These are phyloP conservation scores for Backusella luteola DNA, from an alignment of 192 early-diverging fungal species.

Conservation along the genomic window DNA sequence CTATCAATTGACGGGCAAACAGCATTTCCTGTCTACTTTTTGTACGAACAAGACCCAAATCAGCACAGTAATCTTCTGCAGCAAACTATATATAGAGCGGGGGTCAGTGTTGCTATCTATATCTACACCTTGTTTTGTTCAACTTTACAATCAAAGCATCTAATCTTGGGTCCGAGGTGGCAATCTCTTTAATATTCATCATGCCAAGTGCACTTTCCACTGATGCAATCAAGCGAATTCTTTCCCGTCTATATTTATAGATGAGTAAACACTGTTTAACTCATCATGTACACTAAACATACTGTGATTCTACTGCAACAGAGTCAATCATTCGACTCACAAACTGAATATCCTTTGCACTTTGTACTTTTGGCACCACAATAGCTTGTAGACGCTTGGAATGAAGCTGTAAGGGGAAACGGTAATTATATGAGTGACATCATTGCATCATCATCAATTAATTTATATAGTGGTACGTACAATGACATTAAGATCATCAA, in stretches of 20 bases:
- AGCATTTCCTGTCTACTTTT: slow-evolving; percentile 69
- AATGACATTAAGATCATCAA: slow-evolving; percentile 78
- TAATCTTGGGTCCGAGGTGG: slow-evolving; percentile 65
- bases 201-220: slow-evolving; percentile 88
- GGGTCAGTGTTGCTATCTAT: not conserved
- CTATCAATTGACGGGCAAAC: slow-evolving; percentile 76
- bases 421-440: not conserved
- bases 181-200: slow-evolving; percentile 86
- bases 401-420: slow-evolving; percentile 48
- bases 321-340: slow-evolving; percentile 73
- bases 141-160: slow-evolving; percentile 73
- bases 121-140: not conserved
- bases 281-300: slow-evolving; percentile 13
- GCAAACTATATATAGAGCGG: slow-evolving; percentile 57
- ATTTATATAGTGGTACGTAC: slow-evolving; percentile 39
- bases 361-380: slow-evolving; percentile 88
- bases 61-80: slow-evolving; percentile 95
- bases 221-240: slow-evolving; percentile 80
- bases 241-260: slow-evolving; percentile 40
- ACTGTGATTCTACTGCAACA: slow-evolving; percentile 62
- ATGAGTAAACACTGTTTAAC: too few species aligned
- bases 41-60: slow-evolving; percentile 78
- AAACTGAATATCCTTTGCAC: slow-evolving; percentile 71
- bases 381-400: slow-evolving; percentile 65
- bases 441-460: slow-evolving; percentile 16